phyloP scores from a whole-genome alignment of 108 stramenopile species.

The Fragilaria crotonensis region DNA sequence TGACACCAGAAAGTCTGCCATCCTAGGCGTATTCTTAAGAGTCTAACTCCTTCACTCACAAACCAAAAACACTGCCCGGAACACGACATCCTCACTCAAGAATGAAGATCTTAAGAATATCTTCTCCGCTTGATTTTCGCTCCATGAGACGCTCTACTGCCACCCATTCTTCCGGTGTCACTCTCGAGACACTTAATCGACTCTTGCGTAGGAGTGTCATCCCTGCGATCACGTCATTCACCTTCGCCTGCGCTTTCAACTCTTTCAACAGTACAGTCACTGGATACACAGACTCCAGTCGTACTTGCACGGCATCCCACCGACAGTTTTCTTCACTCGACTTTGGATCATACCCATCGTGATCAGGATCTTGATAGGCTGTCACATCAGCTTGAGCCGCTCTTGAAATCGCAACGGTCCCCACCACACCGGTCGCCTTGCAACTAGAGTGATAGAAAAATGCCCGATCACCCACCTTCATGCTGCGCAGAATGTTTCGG shows the following conservation, averaged over 20 bases:
- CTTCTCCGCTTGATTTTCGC: not conserved
- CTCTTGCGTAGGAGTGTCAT: constrained; percentile 34
- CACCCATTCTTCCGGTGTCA: constrained; percentile 29
- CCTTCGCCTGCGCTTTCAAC: constrained; percentile 18
- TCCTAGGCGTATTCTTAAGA: no score
- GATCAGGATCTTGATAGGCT: constrained; percentile 32
- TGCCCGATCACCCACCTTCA: constrained; percentile 32
- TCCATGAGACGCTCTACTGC: constrained; percentile 4
- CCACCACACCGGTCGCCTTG: constrained; percentile 39
- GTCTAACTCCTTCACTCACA: no score
- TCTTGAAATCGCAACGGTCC: constrained; percentile 24
- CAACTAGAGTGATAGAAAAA: constrained; percentile 52
- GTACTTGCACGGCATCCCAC: constrained; percentile 46
- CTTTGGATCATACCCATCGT: constrained; percentile 41
- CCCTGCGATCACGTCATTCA: constrained; percentile 23
- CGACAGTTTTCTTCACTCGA: constrained; percentile 31
- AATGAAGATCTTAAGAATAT: not conserved
- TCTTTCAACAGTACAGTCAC: constrained; percentile 38
- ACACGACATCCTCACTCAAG: no score
- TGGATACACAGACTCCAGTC: constrained; percentile 31
- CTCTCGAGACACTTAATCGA: constrained; percentile 39
- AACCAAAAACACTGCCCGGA: no score
- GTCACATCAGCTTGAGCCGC: constrained; percentile 32
- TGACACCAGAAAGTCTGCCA: no score
- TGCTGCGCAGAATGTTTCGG: constrained; percentile 34